phyloP scores from a whole-genome alignment of 2,329 filamentous ascomycete species.

The Thielaviopsis populi region DNA sequence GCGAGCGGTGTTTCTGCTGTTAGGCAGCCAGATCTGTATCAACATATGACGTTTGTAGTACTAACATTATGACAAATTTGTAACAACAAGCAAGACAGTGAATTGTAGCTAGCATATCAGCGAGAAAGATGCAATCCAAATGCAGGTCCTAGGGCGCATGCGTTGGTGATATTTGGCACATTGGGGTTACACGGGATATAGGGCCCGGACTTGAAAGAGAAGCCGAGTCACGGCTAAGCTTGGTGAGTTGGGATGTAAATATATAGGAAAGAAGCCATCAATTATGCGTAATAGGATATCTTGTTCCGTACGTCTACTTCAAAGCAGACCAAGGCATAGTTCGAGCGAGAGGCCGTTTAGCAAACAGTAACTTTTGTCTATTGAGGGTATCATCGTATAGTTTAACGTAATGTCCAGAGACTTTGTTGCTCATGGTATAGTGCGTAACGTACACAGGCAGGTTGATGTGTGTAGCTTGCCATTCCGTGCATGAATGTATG shows the following conservation, averaged over 20 bases:
- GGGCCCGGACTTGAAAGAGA: too few relatives aligned
- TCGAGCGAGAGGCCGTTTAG: too few relatives aligned
- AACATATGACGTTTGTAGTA: constrained; percentile 2
- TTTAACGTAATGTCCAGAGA: background rate
- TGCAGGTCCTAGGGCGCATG: background rate
- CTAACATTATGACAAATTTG: constrained; percentile 2
- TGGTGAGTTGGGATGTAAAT: too few relatives aligned
- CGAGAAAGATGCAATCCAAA: background rate
- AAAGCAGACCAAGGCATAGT: too few relatives aligned
- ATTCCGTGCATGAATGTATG: background rate
- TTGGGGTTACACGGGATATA: too few relatives aligned
- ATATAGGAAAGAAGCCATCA: too few relatives aligned
- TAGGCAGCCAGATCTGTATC: constrained; percentile 1
- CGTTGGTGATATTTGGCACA: too few relatives aligned
- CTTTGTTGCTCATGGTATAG: background rate
- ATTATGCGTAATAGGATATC: too few relatives aligned
- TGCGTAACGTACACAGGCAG: background rate
- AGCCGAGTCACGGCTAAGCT: too few relatives aligned
- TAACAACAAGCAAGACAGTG: background rate
- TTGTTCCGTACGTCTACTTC: too few relatives aligned
- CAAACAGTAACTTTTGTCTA: background rate
- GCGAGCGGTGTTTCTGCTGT: constrained; percentile 2
- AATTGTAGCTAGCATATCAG: background rate
- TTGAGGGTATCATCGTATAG: background rate
- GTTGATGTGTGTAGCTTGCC: too few relatives aligned